A percentile compares a stretch with the other conserved stretches of the same genome.
These are phyloP conservation scores for Coelastrella sp. DNA, from an alignment of 139 green algal genomes.

Conservation along the genomic window DNA sequence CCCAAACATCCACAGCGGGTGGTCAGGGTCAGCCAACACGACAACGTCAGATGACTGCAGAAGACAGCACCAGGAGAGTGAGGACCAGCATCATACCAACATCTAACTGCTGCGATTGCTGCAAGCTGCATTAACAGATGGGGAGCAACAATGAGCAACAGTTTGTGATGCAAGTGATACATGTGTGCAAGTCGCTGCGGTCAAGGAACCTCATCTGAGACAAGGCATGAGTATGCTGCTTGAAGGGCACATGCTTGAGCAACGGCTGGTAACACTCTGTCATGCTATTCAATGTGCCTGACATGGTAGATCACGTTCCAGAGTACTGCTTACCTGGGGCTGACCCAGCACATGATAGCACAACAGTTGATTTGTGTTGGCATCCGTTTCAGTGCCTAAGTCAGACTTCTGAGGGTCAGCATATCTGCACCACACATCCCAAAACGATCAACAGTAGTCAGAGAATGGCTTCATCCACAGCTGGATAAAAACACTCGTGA, in stretches of 20 bases:
- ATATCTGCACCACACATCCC: not conserved
- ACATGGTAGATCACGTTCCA: not conserved
- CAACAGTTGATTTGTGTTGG: conserved; percentile 83
- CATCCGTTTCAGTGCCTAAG: conserved; percentile 70
- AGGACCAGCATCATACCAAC: no score
- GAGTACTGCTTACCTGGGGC: not conserved
- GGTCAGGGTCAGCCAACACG: conserved; percentile 66
- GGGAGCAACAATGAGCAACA: no score
- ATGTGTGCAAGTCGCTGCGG: no score
- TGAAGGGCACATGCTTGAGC: no score
- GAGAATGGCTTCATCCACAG: no score
- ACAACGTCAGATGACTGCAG: conserved; percentile 76
- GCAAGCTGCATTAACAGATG: no score
- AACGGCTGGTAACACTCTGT: no score
- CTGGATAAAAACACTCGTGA: no score
- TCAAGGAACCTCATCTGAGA: no score
- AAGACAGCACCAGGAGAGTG: not conserved
- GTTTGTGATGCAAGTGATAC: no score
- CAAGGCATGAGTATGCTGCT: no score
- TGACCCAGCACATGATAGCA: conserved; percentile 89
- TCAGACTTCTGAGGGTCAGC: not conserved
- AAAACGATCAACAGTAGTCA: not conserved
- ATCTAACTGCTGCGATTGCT: no score
- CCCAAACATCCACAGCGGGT: conserved; percentile 80
- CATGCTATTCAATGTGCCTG: not conserved